phyloP scores from a whole-genome alignment of 768 basidiomycete genomes.

The Suillus hirtellus region DNA sequence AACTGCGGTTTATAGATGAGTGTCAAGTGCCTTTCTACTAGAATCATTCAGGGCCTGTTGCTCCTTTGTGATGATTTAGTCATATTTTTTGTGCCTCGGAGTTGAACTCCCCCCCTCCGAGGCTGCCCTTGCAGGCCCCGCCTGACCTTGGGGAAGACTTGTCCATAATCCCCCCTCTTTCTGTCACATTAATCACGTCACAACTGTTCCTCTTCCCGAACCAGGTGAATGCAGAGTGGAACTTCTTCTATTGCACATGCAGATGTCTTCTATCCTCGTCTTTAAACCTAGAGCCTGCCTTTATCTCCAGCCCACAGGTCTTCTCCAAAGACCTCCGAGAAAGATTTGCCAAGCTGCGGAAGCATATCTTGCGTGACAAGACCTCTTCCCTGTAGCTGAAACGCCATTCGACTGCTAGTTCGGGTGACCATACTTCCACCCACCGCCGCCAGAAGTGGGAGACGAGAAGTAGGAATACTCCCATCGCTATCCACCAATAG shows the following conservation, averaged over 20 bases:
- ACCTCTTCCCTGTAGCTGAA: constrained; percentile 71
- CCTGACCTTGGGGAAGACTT: neutral
- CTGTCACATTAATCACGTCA: neutral
- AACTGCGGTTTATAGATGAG: neutral
- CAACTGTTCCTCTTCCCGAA: neutral
- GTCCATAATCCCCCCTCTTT: neutral
- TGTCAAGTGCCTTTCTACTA: neutral
- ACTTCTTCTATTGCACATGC: constrained; percentile 7
- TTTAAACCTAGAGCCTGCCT: constrained; percentile 36
- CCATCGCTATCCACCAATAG: constrained; percentile 43
- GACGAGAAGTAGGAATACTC: constrained; percentile 54
- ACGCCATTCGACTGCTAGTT: constrained; percentile 76
- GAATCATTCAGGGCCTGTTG: neutral
- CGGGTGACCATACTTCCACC: constrained; percentile 90
- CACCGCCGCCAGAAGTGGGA: constrained; percentile 83
- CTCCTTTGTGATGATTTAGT: neutral
- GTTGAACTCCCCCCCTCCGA: neutral
- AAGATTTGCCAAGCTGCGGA: constrained; percentile 63
- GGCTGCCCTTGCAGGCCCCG: neutral
- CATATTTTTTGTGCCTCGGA: neutral
- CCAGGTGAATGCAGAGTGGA: neutral
- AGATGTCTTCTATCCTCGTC: neutral
- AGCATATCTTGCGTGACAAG: constrained; percentile 84
- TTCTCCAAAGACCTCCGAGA: constrained; percentile 69
- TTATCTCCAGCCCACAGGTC: constrained; percentile 41